Base-by-base conservation (phyloP, 2,329 filamentous ascomycete genomes). In the Tolypocladium inflatum region DNA sequence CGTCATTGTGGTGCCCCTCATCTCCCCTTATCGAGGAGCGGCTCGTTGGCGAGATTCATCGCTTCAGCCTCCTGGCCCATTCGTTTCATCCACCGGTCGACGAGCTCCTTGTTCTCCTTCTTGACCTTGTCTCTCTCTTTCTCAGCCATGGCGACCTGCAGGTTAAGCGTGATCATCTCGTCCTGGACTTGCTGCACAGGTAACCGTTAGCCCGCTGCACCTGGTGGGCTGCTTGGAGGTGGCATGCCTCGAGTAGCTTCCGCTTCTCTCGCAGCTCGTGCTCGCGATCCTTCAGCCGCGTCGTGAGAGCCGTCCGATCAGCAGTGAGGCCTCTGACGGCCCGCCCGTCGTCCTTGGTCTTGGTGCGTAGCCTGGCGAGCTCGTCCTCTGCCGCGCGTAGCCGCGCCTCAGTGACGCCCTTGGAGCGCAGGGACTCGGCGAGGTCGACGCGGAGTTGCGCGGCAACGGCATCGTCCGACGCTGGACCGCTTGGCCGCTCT, bases 21-120 rank as follows among this genome's bases (percentile, higher is more conserved):
- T 53, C 35, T 50, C 41, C 65, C 61, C 38, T 65, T 68, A 54
- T 71, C 65, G 42, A 70, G 65, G n/a, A 66, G 65, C 21, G 73
- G 76, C 63, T 84, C 81, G 68, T 83, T 84, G 60, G 80, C 79
- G 55, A 78, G 72, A 67, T 97, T 97, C 87, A 96, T 92, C 62
- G 84, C 86, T 58, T 94, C 89, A 13, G 90, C 93, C 75, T 97
- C 92, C 68, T 87, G 82, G 4, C 86, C 88, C 82, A 94, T 94
- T 62, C 88, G 81, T 68, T 84, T 85, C 88, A 97, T 92, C 91
- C 92, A 97, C 57, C 94, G 81, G 70, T 91, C 88, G 56, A 97
- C 86, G 57, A 99, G 79, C 64, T 96, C 89, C 68, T 90, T 86
- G 69, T 97, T 97, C 71, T 97, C 94, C 59, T 80, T 81, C 68